Conservation (phyloP, 2,329 filamentous ascomycete genomes). For the Trichophyton equinum region DNA sequence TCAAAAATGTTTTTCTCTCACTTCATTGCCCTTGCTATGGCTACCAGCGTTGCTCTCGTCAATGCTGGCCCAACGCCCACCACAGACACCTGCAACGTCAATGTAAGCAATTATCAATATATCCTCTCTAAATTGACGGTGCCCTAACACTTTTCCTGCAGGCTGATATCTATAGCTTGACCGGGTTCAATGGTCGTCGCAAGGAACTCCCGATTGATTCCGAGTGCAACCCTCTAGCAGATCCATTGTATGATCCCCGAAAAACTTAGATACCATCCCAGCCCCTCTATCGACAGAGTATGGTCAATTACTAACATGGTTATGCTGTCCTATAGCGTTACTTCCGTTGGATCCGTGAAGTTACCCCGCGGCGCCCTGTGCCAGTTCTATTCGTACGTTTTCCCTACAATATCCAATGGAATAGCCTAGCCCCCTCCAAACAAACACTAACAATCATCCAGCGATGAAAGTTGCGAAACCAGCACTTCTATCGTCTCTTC, state of each 20-base stretch:
- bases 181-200: neutral
- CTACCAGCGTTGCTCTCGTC: neutral
- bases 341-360: neutral
- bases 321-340: neutral
- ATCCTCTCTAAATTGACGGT: neutral
- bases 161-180: neutral
- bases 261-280: too few relatives aligned
- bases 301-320: neutral
- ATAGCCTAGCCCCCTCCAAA: too few relatives aligned
- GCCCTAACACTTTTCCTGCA: neutral
- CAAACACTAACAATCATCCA: neutral
- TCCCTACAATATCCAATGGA: neutral
- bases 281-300: neutral
- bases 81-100: neutral
- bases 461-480: neutral
- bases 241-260: neutral
- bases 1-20: conserved; percentile 1
- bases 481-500: neutral
- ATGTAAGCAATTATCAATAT: neutral
- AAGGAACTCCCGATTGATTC: conserved; percentile 1
- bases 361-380: neutral
- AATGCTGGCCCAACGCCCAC: neutral
- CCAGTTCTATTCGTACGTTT: neutral
- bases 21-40: neutral
- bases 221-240: neutral